Conservation (phyloP, 73 alveolate genomes). For the Breviolum minutum region DNA sequence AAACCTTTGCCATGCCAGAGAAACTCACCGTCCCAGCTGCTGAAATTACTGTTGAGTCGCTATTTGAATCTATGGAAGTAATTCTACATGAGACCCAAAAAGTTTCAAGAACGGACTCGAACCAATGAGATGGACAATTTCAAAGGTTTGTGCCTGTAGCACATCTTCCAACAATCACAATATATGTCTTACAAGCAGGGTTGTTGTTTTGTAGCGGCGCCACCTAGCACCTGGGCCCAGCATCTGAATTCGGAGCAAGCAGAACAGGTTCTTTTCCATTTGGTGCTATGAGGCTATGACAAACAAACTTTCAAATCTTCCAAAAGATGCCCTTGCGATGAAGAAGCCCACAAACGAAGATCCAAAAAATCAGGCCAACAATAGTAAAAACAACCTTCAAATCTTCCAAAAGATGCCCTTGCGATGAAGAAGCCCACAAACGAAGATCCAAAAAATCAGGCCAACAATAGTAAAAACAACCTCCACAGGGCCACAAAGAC, state of each 20-base stretch:
- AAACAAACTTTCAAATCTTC: not conserved
- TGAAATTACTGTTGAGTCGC: not conserved
- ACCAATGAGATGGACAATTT: not conserved
- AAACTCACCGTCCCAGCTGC: not conserved
- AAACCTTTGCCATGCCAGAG: too few species aligned
- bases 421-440: constrained; percentile 27
- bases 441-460: constrained; percentile 31
- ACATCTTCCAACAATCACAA: not conserved
- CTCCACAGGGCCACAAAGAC: constrained; percentile 42
- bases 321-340: constrained; percentile 15
- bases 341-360: constrained; percentile 11
- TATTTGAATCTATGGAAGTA: not conserved
- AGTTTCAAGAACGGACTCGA: not conserved
- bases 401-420: constrained; percentile 28
- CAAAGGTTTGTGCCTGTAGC: not conserved
- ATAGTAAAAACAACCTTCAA: constrained; percentile 26
- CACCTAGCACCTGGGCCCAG: not conserved
- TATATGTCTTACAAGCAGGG: not conserved
- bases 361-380: constrained; percentile 58
- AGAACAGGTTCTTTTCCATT: not conserved
- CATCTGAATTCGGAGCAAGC: not conserved
- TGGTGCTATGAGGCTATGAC: not conserved
- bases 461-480: constrained; percentile 36
- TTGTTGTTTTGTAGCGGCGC: not conserved
- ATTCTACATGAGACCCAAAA: too few species aligned